Conservation (phyloP, 2,329 filamentous ascomycete genomes). For the Chrysosporium keratinophilum region DNA sequence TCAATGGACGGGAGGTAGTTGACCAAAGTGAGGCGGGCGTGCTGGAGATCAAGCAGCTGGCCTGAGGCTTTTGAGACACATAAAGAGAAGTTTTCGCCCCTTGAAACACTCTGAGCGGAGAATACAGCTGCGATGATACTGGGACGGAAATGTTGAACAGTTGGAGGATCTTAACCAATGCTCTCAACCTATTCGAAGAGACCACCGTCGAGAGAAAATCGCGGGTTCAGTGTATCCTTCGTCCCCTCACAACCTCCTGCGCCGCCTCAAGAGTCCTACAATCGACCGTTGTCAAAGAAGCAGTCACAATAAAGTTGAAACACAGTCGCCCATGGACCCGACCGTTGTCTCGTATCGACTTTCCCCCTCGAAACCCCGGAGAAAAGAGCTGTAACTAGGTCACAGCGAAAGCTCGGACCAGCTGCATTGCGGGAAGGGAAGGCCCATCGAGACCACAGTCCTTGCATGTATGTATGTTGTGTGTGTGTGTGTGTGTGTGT, state of each 20-base stretch:
- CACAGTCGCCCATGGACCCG: neutral
- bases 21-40: constrained; percentile 2
- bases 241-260: too few species aligned
- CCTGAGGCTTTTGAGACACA: neutral
- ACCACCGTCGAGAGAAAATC: neutral
- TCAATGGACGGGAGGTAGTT: neutral
- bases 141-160: too few species aligned
- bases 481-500: too few species aligned
- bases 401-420: neutral
- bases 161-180: too few species aligned
- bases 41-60: too few species aligned
- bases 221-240: neutral
- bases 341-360: neutral
- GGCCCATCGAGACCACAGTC: neutral
- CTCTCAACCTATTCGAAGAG: too few species aligned
- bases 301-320: neutral
- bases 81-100: neutral
- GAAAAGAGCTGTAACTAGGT: neutral
- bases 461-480: neutral
- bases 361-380: neutral
- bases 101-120: too few species aligned
- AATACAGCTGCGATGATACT: too few species aligned
- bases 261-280: too few species aligned
- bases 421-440: neutral
- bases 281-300: neutral